Evolutionary conservation across 1,139 yeast species (phyloP).

Genomic region (Taphrina communis): DNA sequence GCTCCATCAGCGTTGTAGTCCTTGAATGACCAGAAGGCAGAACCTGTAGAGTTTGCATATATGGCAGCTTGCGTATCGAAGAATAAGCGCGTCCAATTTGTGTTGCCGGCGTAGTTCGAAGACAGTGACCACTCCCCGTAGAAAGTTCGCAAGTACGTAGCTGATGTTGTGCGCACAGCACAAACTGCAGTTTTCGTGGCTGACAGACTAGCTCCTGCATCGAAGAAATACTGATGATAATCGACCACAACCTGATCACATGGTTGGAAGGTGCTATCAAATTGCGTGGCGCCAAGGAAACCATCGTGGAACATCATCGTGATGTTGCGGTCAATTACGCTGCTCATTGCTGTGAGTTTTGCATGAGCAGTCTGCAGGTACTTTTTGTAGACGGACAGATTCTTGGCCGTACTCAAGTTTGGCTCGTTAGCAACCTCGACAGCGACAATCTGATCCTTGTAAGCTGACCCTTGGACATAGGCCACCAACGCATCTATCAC

Average conservation of each 20-base stretch:
- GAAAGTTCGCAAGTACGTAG: neutral
- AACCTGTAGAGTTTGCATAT: conserved; percentile 14
- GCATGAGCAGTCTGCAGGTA: conserved; percentile 12
- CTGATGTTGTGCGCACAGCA: neutral
- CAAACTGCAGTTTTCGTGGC: conserved; percentile 8
- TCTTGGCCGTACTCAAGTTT: neutral
- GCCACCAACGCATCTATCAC: conserved; percentile 15
- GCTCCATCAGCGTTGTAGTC: conserved; percentile 1
- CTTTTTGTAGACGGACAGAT: conserved; percentile 8
- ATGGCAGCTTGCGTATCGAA: conserved; percentile 51
- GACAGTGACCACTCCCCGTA: conserved; percentile 25
- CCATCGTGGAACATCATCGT: conserved; percentile 36
- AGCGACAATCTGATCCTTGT: conserved; percentile 19
- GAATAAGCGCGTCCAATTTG: conserved; percentile 47
- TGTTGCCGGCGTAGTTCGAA: neutral
- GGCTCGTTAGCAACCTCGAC: conserved; percentile 31
- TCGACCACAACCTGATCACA: conserved; percentile 13
- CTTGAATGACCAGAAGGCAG: conserved; percentile 28
- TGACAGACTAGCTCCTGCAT: neutral
- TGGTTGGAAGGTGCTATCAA: neutral
- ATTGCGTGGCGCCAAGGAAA: conserved; percentile 5
- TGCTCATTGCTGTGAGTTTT: conserved; percentile 1
- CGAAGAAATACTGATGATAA: conserved; percentile 12
- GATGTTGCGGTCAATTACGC: conserved; percentile 1
- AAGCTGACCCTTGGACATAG: conserved; percentile 12